Evolutionary conservation across 345 rosid species (phyloP), one percentile per base, ranked within the genome.

Genomic region (Camelina laxa): DNA sequence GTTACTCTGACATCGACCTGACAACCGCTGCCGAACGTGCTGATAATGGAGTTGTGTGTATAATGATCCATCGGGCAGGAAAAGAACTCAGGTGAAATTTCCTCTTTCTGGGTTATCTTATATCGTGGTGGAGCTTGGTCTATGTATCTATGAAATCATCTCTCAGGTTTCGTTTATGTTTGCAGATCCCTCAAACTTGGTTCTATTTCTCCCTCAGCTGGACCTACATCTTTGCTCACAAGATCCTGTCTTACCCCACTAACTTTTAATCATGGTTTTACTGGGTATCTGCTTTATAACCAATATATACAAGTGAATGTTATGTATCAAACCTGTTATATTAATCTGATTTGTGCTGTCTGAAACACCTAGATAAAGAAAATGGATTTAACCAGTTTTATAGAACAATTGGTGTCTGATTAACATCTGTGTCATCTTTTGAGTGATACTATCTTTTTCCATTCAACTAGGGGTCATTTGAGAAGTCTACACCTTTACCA

Each of bases 41-140:
- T 55, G 91, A 90, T 77, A 91, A 91, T 75, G 89, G 89, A 7
- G 91, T 89, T 74, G 93, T 93, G 62, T 89, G 89, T 69, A 79
- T 89, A 2, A 87, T 89, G 97, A 85, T 93, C 80, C 97, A 89
- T 36, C 88, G 97, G 63, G 96, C 98, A 42, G 97, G 97, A 65
- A 90, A 85, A 79, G 75, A 88, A 50, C 89, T 93, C 54, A 85
- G 76, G 98, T 93, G 81, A 79, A 85, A 8, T 45, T 21, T 60
- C 47, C 33, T 53, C 10, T 59, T 27, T 57, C 59, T 49, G 60
- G 20, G 47, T 60, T 42, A 31, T 55, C 48, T 16, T 58, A 9
- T 49, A 39, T 65, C 20, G 15, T 51, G 56, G 30, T 69, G 49
- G 55, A 66, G 30, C 12, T 55, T 50, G 38, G 56, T 60, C 58